Percentiles rank a stretch among this genome's conserved stretches.
Conservation (phyloP, 2,329 filamentous ascomycete genomes). For the Dothideomycetidae sp. region DNA sequence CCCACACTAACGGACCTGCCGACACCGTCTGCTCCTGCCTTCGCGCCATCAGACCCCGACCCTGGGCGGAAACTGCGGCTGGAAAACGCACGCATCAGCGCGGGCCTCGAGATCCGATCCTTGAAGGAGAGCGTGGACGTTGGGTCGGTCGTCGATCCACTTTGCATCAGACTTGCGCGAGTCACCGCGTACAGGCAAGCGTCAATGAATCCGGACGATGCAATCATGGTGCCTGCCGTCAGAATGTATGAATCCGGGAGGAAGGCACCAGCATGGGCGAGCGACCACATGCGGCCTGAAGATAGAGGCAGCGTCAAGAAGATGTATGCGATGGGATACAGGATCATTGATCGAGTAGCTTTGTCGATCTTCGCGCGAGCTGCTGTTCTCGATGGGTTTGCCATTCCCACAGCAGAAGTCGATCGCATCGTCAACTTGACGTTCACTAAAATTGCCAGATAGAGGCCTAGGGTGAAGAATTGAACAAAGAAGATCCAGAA, state of each 20-base stretch:
- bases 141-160: slow-evolving; percentile 17
- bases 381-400: slow-evolving; percentile 6
- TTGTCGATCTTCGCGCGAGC: slow-evolving; percentile 18
- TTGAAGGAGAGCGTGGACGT: neutral
- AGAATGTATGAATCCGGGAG: slow-evolving; percentile 31
- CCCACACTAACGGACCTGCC: neutral
- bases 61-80: neutral
- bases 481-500: slow-evolving; percentile 48
- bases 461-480: slow-evolving; percentile 38
- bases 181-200: slow-evolving; percentile 45
- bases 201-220: slow-evolving; percentile 45
- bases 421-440: slow-evolving; percentile 15
- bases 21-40: neutral
- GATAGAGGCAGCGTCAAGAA: slow-evolving; percentile 55
- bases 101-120: neutral
- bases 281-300: slow-evolving; percentile 47
- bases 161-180: slow-evolving; percentile 39
- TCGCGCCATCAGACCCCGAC: neutral
- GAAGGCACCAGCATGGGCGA: slow-evolving; percentile 34
- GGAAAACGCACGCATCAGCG: neutral
- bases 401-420: slow-evolving; percentile 9
- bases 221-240: slow-evolving; percentile 41
- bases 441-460: slow-evolving; percentile 24
- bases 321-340: slow-evolving; percentile 56
- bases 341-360: slow-evolving; percentile 45